Evolutionary conservation across 345 rosid genomes (phyloP).

Genomic region (Psidium friedrichsthalianum): DNA sequence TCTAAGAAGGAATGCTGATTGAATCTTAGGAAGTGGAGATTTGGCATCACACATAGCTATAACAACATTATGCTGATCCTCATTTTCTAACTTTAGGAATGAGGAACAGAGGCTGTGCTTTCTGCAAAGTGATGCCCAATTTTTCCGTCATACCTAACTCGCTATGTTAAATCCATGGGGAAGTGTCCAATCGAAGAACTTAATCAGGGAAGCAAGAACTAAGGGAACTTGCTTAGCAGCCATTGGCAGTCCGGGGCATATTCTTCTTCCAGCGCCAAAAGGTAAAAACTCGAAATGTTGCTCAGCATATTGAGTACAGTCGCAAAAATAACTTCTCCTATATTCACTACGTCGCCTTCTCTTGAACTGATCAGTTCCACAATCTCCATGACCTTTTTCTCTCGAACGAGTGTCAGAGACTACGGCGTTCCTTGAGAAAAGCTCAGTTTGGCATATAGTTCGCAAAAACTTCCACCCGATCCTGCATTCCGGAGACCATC

Average conservation of each 20-base stretch:
- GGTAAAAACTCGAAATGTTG: constrained; percentile 7
- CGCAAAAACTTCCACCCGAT: constrained; percentile 15
- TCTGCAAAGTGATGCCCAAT: constrained; percentile 7
- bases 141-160: constrained; percentile 10
- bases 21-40: background rate
- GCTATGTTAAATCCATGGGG: background rate
- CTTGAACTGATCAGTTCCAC: constrained; percentile 5
- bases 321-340: constrained; percentile 13
- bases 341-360: constrained; percentile 17
- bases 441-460: constrained; percentile 11
- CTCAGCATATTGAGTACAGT: constrained; percentile 22
- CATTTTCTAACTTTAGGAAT: constrained; percentile 6
- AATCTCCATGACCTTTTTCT: constrained; percentile 14
- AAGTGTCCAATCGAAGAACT: constrained; percentile 15
- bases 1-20: background rate
- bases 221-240: constrained; percentile 7
- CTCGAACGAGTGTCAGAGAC: constrained; percentile 1
- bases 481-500: constrained; percentile 20
- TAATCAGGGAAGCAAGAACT: constrained; percentile 11
- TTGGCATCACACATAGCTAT: background rate
- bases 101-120: constrained; percentile 3
- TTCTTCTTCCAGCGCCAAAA: constrained; percentile 18
- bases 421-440: constrained; percentile 15
- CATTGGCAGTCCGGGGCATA: constrained; percentile 16
- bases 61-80: background rate